phyloP scores from a whole-genome alignment of 1,284 basidiomycete genomes.

The Cutaneotrichosporon dermatis region DNA sequence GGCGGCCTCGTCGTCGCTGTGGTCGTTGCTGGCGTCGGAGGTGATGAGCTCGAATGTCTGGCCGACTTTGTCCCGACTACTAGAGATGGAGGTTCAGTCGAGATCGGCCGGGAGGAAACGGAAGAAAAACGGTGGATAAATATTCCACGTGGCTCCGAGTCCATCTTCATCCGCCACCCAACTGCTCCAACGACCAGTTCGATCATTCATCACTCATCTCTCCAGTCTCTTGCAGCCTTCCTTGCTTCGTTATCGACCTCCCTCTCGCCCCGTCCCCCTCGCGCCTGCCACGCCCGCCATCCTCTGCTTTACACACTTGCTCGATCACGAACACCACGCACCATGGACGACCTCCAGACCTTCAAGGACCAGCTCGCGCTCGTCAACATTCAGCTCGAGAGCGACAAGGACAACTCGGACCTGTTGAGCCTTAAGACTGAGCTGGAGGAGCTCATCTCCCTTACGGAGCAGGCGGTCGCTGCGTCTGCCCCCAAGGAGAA shows the following conservation, averaged over 20 bases:
- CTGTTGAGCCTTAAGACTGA: constrained; percentile 66
- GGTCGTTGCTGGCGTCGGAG: neutral
- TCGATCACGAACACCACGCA: neutral
- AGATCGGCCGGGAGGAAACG: no score
- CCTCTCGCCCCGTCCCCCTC: no score
- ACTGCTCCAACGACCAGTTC: neutral
- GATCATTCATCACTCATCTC: neutral
- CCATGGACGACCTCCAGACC: constrained; percentile 67
- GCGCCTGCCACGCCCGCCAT: no score
- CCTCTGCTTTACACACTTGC: neutral
- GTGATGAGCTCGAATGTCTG: neutral
- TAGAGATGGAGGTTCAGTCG: no score
- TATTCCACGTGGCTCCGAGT: neutral
- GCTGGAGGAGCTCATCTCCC: constrained; percentile 80
- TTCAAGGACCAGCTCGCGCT: constrained; percentile 82
- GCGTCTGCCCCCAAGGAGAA: constrained; percentile 17
- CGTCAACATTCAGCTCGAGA: constrained; percentile 76
- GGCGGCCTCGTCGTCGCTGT: neutral
- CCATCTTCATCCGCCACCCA: neutral
- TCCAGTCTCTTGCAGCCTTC: neutral
- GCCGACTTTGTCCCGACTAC: neutral
- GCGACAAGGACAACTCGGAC: constrained; percentile 78
- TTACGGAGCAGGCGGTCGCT: constrained; percentile 68
- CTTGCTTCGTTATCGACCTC: no score
- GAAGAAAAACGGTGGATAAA: neutral